These are phyloP conservation scores for Aspergillus carlsbadensis DNA, from an alignment of 495 filamentous ascomycete genomes.

Conservation along the genomic window DNA sequence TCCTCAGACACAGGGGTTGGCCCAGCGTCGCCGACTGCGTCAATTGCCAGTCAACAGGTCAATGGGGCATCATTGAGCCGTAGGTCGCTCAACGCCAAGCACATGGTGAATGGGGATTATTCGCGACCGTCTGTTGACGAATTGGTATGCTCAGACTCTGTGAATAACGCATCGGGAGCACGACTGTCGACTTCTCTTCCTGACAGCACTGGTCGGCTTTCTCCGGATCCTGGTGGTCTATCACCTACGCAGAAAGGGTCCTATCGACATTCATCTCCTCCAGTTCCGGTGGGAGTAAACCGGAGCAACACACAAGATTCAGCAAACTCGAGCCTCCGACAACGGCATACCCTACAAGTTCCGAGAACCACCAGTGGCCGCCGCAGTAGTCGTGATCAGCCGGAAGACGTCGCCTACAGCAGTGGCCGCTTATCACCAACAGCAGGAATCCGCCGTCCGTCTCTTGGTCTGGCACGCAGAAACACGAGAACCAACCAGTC, in stretches of 20 bases:
- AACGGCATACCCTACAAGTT: slow-evolving; percentile 90
- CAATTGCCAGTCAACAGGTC: slow-evolving; percentile 29
- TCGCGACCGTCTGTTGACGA: slow-evolving; percentile 37
- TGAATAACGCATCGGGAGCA: slow-evolving; percentile 28
- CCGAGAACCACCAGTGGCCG: slow-evolving; percentile 55
- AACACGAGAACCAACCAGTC: slow-evolving; percentile 83
- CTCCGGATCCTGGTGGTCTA: slow-evolving; percentile 41
- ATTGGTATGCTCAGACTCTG: slow-evolving; percentile 27
- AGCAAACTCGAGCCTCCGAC: slow-evolving; percentile 57
- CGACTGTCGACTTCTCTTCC: slow-evolving; percentile 35
- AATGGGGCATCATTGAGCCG: slow-evolving; percentile 33
- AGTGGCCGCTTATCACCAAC: slow-evolving; percentile 88
- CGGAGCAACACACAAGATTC: slow-evolving; percentile 29
- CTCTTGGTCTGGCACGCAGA: slow-evolving; percentile 74
- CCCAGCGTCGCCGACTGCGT: slow-evolving; percentile 30
- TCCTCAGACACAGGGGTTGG: slow-evolving; percentile 33
- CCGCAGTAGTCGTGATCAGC: slow-evolving; percentile 54
- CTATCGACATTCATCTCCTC: slow-evolving; percentile 76
- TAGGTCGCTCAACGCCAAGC: slow-evolving; percentile 33
- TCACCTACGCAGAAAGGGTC: slow-evolving; percentile 40
- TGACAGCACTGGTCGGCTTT: slow-evolving; percentile 38
- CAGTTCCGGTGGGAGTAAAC: slow-evolving; percentile 51
- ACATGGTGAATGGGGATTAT: slow-evolving; percentile 42
- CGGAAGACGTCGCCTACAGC: slow-evolving; percentile 63
- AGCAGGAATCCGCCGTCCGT: slow-evolving; percentile 67